phyloP scores from a whole-genome alignment of 2,329 filamentous ascomycete species.

The Fusarium miscanthi region DNA sequence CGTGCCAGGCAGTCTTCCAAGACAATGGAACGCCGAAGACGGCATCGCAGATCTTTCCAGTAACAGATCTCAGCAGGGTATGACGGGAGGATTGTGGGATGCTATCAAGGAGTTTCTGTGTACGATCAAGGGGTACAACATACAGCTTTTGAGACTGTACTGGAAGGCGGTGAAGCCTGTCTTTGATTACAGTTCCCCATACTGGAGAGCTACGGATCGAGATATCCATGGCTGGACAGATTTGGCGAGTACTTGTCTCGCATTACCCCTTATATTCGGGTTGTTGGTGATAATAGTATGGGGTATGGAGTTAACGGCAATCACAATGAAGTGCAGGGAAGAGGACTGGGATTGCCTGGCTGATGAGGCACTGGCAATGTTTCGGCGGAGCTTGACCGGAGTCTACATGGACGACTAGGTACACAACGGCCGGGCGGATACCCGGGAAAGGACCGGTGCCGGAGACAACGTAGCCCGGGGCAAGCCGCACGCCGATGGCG shows the following conservation, averaged over 20 bases:
- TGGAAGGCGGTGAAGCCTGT: conserved; percentile 53
- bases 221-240: conserved; percentile 42
- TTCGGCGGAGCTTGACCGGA: conserved; percentile 32
- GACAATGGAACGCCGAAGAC: conserved; percentile 41
- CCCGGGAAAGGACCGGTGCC: conserved; percentile 40
- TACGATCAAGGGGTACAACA: conserved; percentile 6
- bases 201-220: conserved; percentile 47
- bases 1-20: conserved; percentile 47
- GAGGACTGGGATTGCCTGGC: conserved; percentile 28
- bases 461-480: conserved; percentile 21
- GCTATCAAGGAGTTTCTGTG: conserved; percentile 15
- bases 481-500: conserved; percentile 34
- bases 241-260: conserved; percentile 41
- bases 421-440: conserved; percentile 35
- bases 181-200: conserved; percentile 52
- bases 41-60: conserved; percentile 48
- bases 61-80: neutral
- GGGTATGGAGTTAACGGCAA: conserved; percentile 41
- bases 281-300: conserved; percentile 41
- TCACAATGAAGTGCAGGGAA: conserved; percentile 31
- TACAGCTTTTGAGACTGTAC: conserved; percentile 46
- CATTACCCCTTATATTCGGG: conserved; percentile 44
- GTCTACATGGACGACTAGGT: conserved; percentile 20
- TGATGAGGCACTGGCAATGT: conserved; percentile 28
- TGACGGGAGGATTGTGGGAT: conserved; percentile 19